These are phyloP conservation scores for Phytophthora syringae DNA, from an alignment of 352 stramenopile species.

Conservation along the genomic window DNA sequence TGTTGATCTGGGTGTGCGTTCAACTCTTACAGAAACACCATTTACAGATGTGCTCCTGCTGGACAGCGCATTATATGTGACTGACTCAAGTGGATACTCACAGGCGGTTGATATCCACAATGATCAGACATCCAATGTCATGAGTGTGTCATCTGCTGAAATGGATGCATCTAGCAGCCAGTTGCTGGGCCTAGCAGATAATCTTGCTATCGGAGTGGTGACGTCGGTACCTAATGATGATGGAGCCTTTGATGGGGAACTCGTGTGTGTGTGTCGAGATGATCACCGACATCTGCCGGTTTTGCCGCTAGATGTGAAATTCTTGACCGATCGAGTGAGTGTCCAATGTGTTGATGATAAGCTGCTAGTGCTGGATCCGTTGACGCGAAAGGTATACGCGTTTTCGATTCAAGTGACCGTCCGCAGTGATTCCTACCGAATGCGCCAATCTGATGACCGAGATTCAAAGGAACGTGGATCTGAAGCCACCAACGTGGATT, in stretches of 20 bases:
- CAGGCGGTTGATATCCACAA: conserved; percentile 51
- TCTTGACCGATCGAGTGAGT: conserved; percentile 30
- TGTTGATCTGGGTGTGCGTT: conserved; percentile 36
- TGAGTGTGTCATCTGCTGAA: conserved; percentile 9
- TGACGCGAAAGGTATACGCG: conserved; percentile 24
- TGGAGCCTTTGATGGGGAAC: conserved; percentile 19
- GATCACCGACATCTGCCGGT: conserved; percentile 44
- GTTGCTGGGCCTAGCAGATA: conserved; percentile 37
- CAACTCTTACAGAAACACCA: conserved; percentile 30
- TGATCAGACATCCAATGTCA: conserved; percentile 47
- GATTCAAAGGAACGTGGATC: not conserved
- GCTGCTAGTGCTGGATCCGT: conserved; percentile 48
- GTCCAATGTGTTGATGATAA: conserved; percentile 31
- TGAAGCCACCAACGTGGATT: conserved; percentile 12
- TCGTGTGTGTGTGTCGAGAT: conserved; percentile 42
- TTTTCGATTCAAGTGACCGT: conserved; percentile 47
- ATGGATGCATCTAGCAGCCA: conserved; percentile 12
- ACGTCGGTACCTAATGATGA: conserved; percentile 7
- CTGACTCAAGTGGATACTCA: conserved; percentile 28
- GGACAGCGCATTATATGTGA: conserved; percentile 39
- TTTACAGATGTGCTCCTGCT: conserved; percentile 37
- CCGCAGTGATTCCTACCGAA: conserved; percentile 64
- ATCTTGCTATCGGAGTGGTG: conserved; percentile 41
- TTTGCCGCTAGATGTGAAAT: conserved; percentile 32
- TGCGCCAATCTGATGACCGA: conserved; percentile 37